Base-by-base conservation (phyloP, 371 early-diverging fungal genomes). In the Funneliformis caledonium region DNA sequence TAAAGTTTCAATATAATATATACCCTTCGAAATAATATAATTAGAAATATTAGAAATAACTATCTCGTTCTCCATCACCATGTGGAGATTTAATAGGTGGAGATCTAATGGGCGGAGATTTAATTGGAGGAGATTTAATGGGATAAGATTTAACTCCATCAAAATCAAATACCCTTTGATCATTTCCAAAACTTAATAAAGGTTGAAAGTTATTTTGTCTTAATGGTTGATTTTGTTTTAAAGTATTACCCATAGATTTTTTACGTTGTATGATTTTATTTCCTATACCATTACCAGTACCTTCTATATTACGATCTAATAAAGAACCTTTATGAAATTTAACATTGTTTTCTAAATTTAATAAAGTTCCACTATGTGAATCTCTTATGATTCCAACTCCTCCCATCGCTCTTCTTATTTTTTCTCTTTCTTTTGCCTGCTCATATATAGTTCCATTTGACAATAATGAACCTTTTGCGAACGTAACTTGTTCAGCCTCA, bases 311-410 rank as follows among this genome's bases (percentile, higher is more conserved):
- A 64, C 64, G 31, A 72, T 33, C 50, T 31, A 72, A 50, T 72
- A 79, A 79, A 59, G 80, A 79, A 12, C 80, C 80, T 59, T 79
- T 79, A 12, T 79, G 22, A 37, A 79, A 79, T 45, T 67, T 22
- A 50, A 67, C 65, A 26, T 26, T 6, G 52, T 64, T 33, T n/a
- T 62, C 45, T 43, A 76, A 19, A 19, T 47, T 33, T 22, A 79
- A 26, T 43, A 70, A 45, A 12, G 43, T 60, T 26, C 43, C 62
- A 48, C 12, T 19, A 52, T 50, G 52, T 31, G 50, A 6, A 72
- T 72, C 72, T 52, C 50, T 72, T 22, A 72, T 33, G 45, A 26
- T 61, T 1, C 80, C 80, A 45, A 43, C 60, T 56, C 72, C 61
- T 47, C 26, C 50, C 26, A 47, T 16, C 22, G 31, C 62, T 43